A percentile compares a stretch with the other conserved stretches of the same genome.
Conservation (phyloP, 176 grass and related monocot species). For the Pharus latifolius region DNA sequence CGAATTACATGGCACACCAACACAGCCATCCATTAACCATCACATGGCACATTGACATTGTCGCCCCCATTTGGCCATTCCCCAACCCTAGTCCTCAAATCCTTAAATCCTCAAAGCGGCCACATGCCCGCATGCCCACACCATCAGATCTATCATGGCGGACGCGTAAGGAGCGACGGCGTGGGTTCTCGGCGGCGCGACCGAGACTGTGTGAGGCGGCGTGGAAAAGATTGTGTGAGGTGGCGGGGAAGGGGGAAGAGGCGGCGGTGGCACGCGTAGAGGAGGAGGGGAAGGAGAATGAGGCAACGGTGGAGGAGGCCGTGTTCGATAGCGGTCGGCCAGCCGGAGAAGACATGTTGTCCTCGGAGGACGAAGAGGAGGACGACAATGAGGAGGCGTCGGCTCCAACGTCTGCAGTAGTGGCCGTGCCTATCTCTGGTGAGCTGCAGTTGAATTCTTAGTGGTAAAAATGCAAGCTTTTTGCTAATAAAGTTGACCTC, state of each 20-base stretch:
- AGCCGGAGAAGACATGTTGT: conserved; percentile 35
- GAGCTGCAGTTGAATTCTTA: conserved; percentile 27
- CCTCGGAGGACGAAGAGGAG: conserved; percentile 35
- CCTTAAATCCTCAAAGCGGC: too few species aligned
- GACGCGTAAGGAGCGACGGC: too few species aligned
- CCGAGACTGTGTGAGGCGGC: too few species aligned
- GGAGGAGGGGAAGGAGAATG: conserved; percentile 9
- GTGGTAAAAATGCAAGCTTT: conserved; percentile 3
- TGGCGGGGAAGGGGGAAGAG: conserved; percentile 31
- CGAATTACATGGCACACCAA: too few species aligned
- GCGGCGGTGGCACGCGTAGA: not conserved
- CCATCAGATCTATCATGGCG: too few species aligned
- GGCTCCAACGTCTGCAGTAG: not conserved
- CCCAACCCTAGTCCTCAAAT: too few species aligned
- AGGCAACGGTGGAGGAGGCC: conserved; percentile 1
- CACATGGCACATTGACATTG: too few species aligned
- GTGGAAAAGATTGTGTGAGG: too few species aligned
- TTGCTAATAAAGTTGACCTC: not conserved
- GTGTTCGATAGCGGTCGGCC: conserved; percentile 43
- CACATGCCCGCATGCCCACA: too few species aligned
- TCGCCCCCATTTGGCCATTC: too few species aligned
- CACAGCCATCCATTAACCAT: too few species aligned
- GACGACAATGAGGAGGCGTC: conserved; percentile 10
- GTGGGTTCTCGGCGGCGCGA: too few species aligned
- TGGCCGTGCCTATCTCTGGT: conserved; percentile 47